Base-by-base conservation (phyloP, 1,284 basidiomycete genomes). In the Rugosomyces carneus region DNA sequence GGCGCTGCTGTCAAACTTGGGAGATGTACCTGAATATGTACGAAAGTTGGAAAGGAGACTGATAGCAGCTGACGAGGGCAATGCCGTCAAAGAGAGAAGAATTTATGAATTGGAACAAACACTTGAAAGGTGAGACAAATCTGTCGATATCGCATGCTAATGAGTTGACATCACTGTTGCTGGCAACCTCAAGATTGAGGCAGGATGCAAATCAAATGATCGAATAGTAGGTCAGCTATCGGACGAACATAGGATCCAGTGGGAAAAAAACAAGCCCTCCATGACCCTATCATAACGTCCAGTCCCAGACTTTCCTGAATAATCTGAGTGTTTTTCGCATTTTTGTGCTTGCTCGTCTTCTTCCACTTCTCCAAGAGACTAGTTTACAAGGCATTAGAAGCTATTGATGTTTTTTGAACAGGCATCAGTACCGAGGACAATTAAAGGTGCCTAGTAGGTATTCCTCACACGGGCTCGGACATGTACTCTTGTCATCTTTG, bases 41-140 rank as follows among this genome's bases (percentile, higher is more conserved):
- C 55, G 57, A 27, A 69, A 66, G 47, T 59, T 78, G 26, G 68
- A 74, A 48, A 61, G 68, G 36, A 66, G 64, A 45, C 55, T 57
- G 11, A 56, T 57, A 2, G 70, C 72, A 8, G 59, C 69, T 39
- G 62, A 64, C 38, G 60, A 61, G 37, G 65, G 63, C 36, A 63
- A 65, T 24, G 59, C 61, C 2, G 60, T 63, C 4, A 77, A 73
- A 53, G 57, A 57, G 7, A 58, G 53, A 16, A 65, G 55, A 37
- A 75, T 79, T 10, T 49, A 45, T 1, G 49, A 59, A 29, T 50
- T 77, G 26, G 56, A 65, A 46, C 50, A 55, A 29, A 64, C 70
- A 38, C 57, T 62, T 8, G 51, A 61, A 35, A 60, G 44, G 53
- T 55, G 19, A 3, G 48, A 40, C 27, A 29, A 13, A 29, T 27